Base-by-base conservation (phyloP, 1,139 yeast species). In the Meyerozyma guilliermondii region DNA sequence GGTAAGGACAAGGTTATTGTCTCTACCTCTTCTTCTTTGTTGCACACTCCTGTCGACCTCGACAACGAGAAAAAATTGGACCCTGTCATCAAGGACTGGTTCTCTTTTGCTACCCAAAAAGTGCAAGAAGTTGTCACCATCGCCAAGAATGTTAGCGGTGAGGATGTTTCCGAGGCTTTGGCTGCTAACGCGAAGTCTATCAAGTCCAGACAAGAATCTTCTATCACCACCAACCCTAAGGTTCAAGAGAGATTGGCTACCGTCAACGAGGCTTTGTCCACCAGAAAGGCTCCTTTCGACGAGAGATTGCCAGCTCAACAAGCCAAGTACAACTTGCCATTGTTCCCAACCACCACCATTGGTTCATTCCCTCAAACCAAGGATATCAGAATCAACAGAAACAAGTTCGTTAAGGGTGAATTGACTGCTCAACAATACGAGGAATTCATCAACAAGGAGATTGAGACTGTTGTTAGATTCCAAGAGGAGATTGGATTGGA, bases 301-400 rank as follows among this genome's bases (percentile, higher is more conserved):
- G 77, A 71, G 51, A 88, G 98, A 80, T 82, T 87, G 65, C 84
- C 76, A 58, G 89, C 83, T 59, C 98, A 92, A 80, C 79, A 87
- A 78, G 75, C 71, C 58, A 78, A 82, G 66, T 87, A 87, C 80
- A 87, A 91, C 78, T 80, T 92, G 69, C 98, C 98, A 59, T 77
- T 87, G 66, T 92, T 92, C 96, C 98, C 98, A 74, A 92, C 98
- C 66, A 92, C 98, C 69, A 92, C 98, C 62, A 92, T 92, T 71
- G 98, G 98, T 74, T 92, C 98, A 55, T 92, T 92, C 98, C 98
- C 98, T 61, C 98, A 92, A 81, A 92, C 98, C 69, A 88, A 88
- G 81, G 98, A 92, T 69, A 92, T 92, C 74, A 88, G 98, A 81
- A 72, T 91, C 71, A 86, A 87, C 86, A 91, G 98, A 82, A 89